Base-by-base conservation (phyloP, 2,329 filamentous ascomycete species). In the Ceratocystis diversiconidia region DNA sequence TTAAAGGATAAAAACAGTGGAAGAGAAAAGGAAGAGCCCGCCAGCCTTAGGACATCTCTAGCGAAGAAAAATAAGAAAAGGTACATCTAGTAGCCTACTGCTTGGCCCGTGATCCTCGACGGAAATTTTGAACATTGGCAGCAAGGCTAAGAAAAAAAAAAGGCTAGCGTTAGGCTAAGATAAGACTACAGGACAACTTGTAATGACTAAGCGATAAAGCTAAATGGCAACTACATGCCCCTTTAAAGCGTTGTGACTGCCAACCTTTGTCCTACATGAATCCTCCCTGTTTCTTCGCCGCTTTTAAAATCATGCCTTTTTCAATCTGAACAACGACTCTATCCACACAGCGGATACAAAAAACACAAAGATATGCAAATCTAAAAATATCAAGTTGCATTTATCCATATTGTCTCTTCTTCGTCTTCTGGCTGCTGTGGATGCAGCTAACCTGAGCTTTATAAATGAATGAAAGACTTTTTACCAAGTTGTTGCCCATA, bases 11-110 rank as follows among this genome's bases (percentile, higher is more conserved):
- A 52, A 52, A 25, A 28, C 19, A 28, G 36, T 5, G 36, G 36
- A 41, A 41, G 36, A 52, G 25, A 52, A 32, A 57, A 57, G 6
- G n/a, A 59, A 5, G 7, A 52, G 48, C 7, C 48, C n/a, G 48
- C 28, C 55, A 32, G 15, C 55, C 28, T 59, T 30, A n/a, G 55
- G 19, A n/a, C 25, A n/a, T 25, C 28, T 59, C 55, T 36, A 36
- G 22, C 19, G 32, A 41, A 52, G 28, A 52, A 65, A 46, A 59
- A 48, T 48, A 48, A 48, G 50, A 55, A 64, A 67, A n/a, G 61
- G 19, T 28, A 61, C 50, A 64, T 43, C 46, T 50, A 63, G 61
- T 52, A 10, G 32, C 44, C 22, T 62, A 36, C 64, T 46, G 30
- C 36, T 46, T 59, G 22, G 32, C 22, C 30, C 19, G 55, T 59